phyloP scores from a whole-genome alignment of 1,284 basidiomycete genomes.

The Garcileccinum viscosum region DNA sequence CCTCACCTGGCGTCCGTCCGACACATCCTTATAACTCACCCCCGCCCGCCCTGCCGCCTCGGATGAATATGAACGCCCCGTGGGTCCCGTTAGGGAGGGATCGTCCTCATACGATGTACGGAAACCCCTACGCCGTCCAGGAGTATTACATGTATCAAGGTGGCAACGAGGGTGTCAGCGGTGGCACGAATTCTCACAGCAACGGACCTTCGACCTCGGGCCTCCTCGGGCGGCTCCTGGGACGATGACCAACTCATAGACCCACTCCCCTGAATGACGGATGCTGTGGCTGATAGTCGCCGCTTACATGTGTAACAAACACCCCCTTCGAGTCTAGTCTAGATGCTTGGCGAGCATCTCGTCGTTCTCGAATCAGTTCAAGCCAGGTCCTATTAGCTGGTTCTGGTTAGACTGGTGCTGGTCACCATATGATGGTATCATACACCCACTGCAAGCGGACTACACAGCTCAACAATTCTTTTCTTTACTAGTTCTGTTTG shows the following conservation, averaged over 20 bases:
- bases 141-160: slow-evolving; percentile 4
- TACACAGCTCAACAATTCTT: background rate
- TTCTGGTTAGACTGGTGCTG: background rate
- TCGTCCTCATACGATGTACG: slow-evolving; percentile 30
- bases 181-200: background rate
- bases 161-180: background rate
- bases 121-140: background rate
- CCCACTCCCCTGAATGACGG: background rate
- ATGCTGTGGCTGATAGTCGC: background rate
- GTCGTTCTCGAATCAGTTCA: background rate
- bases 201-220: slow-evolving; percentile 14
- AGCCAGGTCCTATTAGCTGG: background rate
- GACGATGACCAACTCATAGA: slow-evolving; percentile 19
- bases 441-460: background rate
- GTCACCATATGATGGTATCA: background rate
- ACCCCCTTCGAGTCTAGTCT: background rate
- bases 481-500: background rate
- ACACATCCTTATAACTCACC: background rate
- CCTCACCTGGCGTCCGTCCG: background rate
- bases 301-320: background rate
- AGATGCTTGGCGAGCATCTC: background rate
- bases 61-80: slow-evolving; percentile 1
- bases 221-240: slow-evolving; percentile 28
- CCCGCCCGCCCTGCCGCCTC: slow-evolving; percentile 14
- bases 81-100: background rate